These are phyloP conservation scores for Penicillium coprophilum DNA, from an alignment of 495 filamentous ascomycete species.

Conservation along the genomic window DNA sequence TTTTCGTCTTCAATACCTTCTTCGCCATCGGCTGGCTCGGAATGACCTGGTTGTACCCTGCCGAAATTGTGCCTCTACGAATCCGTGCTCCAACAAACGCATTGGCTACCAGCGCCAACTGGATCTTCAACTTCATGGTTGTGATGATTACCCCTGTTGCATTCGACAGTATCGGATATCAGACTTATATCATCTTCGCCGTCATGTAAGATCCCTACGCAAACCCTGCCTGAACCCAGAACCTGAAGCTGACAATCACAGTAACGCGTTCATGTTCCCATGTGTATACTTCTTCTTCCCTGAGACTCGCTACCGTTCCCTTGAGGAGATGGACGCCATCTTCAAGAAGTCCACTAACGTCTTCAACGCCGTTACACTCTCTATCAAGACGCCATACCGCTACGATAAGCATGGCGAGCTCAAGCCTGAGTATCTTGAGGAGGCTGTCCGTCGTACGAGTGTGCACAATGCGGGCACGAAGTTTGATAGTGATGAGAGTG, in stretches of 20 bases:
- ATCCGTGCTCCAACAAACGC: slow-evolving; percentile 29
- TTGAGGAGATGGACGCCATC: slow-evolving; percentile 74
- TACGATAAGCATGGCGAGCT: slow-evolving; percentile 70
- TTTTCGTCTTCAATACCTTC: slow-evolving; percentile 68
- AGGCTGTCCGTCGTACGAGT: slow-evolving; percentile 16
- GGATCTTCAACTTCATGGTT: slow-evolving; percentile 62
- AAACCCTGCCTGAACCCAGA: background rate
- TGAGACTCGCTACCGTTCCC: slow-evolving; percentile 65
- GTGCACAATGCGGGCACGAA: slow-evolving; percentile 22
- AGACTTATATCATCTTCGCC: slow-evolving; percentile 68
- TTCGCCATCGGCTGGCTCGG: slow-evolving; percentile 71
- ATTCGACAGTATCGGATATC: slow-evolving; percentile 61
- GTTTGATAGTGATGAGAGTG: slow-evolving; percentile 46
- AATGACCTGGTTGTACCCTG: slow-evolving; percentile 70
- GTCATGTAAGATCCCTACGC: slow-evolving; percentile 21
- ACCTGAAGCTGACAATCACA: background rate
- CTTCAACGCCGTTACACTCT: slow-evolving; percentile 59
- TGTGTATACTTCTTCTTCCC: slow-evolving; percentile 66
- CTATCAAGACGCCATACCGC: slow-evolving; percentile 57
- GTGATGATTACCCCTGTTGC: slow-evolving; percentile 61
- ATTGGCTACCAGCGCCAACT: slow-evolving; percentile 39
- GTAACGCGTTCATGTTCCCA: slow-evolving; percentile 30
- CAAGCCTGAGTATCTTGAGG: slow-evolving; percentile 33
- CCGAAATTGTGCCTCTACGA: slow-evolving; percentile 54
- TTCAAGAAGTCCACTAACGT: slow-evolving; percentile 58